Evolutionary conservation across 2,329 filamentous ascomycete species (phyloP), one percentile per base, ranked within the genome.

Genomic region (Curvularia spicifera): DNA sequence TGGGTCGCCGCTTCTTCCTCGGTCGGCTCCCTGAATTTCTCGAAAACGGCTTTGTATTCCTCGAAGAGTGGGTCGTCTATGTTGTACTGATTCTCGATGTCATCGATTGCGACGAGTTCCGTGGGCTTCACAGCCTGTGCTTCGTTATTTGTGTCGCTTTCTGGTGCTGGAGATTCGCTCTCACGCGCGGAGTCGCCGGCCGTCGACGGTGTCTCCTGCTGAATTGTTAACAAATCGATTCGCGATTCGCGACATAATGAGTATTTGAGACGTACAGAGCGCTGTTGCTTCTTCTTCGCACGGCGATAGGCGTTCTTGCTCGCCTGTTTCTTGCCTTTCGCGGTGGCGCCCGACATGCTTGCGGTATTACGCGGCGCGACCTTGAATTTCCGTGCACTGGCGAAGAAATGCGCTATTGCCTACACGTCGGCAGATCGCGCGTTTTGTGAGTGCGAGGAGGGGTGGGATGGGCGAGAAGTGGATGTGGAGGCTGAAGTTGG

Each of bases 221-320:
- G 43, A 26, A 0, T 46, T 59, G 56, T 78, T 53, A 71, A 68
- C 52, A 51, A 44, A 59, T 56, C 47, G 15, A 7, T 10, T 26
- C 20, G 22, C 4, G 37, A 35, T 57, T 44, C 46, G 39, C 45
- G 10, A 49, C 44, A 4, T 18, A 18, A 31, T 18, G 26, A 18
- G 20, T 35, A 15, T 20, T 26, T 9, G 15, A 31, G 7, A 64
- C 76, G 81, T 76, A 85, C 80, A 66, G 86, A 79, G 71, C 88
- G 88, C 81, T 96, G 96, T 71, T 92, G 90, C 88, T 97, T 97
- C 86, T 95, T 97, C 83, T 94, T 93, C 48, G 92, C 91, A 77
- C 94, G 88, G 77, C 93, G 87, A 82, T 93, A 89, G 80, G 96
- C 92, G 79, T 97, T 97, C 83, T 97, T 98, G 76, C 90, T 93